phyloP scores from a whole-genome alignment of 2,329 filamentous ascomycete genomes.

The Exophiala dermatitidis region DNA sequence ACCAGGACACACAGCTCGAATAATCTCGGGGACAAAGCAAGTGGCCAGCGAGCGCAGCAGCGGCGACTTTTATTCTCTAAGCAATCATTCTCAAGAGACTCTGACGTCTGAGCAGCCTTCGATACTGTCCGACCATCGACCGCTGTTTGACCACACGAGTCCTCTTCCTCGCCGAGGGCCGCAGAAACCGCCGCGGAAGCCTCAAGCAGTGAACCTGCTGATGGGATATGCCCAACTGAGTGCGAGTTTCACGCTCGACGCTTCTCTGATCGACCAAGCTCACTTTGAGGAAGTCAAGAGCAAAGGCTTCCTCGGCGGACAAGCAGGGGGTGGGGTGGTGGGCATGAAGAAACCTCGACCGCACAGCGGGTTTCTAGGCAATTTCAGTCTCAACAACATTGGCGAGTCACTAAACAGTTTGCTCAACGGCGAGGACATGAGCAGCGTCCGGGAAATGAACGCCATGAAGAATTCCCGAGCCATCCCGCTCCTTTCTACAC shows the following conservation, averaged over 20 bases:
- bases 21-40: constrained; percentile 45
- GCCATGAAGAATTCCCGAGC: constrained; percentile 77
- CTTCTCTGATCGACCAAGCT: constrained; percentile 78
- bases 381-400: constrained; percentile 81
- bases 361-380: constrained; percentile 68
- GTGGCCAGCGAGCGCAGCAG: constrained; percentile 80
- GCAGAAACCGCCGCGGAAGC: constrained; percentile 30
- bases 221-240: constrained; percentile 97
- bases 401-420: constrained; percentile 82
- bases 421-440: constrained; percentile 77
- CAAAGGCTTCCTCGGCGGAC: constrained; percentile 80
- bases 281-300: constrained; percentile 95
- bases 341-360: constrained; percentile 65
- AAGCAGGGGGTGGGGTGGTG: constrained; percentile 74
- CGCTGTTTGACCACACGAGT: constrained; percentile 29
- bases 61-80: constrained; percentile 88
- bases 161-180: constrained; percentile 48
- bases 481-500: constrained; percentile 85
- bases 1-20: neutral
- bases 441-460: constrained; percentile 93
- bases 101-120: constrained; percentile 75
- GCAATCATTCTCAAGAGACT: constrained; percentile 92
- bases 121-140: constrained; percentile 33
- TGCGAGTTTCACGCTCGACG: constrained; percentile 85
- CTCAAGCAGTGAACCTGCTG: constrained; percentile 70